Conservation (phyloP, 306 rosid species). For the Morella rubra region DNA sequence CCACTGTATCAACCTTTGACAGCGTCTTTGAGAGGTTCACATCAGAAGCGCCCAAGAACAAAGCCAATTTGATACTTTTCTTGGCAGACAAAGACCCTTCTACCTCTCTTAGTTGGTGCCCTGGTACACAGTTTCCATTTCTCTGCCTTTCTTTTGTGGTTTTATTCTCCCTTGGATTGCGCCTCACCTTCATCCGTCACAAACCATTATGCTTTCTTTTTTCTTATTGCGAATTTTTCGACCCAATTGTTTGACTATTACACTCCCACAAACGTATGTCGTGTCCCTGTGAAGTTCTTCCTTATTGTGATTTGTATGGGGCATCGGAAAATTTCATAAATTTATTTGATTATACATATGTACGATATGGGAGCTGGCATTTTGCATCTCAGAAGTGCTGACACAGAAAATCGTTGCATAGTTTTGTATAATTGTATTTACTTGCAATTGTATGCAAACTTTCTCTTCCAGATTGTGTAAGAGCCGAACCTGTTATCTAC, state of each 20-base stretch:
- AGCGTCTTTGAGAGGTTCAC: too few relatives aligned
- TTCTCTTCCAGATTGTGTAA: constrained; percentile 65
- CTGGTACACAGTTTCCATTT: neutral
- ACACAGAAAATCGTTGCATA: neutral
- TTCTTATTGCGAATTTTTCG: too few relatives aligned
- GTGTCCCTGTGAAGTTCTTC: too few relatives aligned
- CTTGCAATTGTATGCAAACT: neutral
- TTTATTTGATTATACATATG: too few relatives aligned
- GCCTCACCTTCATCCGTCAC: too few relatives aligned
- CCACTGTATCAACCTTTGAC: too few relatives aligned
- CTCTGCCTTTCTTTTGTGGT: neutral
- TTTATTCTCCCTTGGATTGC: neutral
- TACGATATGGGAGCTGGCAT: too few relatives aligned
- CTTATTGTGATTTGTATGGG: too few relatives aligned
- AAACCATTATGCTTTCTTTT: too few relatives aligned
- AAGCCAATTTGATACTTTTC: constrained; percentile 59
- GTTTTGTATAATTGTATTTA: neutral
- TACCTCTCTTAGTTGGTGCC: constrained; percentile 92
- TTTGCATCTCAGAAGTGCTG: neutral
- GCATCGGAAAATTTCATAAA: too few relatives aligned
- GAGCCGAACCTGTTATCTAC: constrained; percentile 85
- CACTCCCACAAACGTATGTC: too few relatives aligned
- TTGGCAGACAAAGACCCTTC: constrained; percentile 82
- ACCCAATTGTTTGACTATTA: constrained; percentile 26
- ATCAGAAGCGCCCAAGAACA: too few relatives aligned